phyloP scores from a whole-genome alignment of 768 basidiomycete genomes.

The Gelatoporia subvermispora region DNA sequence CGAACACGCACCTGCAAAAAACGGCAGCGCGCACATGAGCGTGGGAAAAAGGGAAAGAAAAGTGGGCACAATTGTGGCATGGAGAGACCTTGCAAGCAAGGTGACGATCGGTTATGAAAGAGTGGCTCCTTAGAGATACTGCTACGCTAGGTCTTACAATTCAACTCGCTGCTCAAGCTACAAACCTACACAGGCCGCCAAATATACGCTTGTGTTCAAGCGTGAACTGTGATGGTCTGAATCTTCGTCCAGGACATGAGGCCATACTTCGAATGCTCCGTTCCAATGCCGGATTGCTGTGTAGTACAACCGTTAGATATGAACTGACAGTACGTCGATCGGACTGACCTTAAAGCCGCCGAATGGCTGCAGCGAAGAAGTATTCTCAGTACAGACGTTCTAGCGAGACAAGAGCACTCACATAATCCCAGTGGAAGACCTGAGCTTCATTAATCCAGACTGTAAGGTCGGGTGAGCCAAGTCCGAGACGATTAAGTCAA shows the following conservation, averaged over 20 bases:
- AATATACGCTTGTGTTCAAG: no score
- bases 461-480: neutral
- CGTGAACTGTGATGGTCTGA: neutral
- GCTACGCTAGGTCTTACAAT: no score
- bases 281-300: constrained; percentile 3
- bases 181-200: no score
- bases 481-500: neutral
- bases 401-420: neutral
- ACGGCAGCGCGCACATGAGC: no score
- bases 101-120: no score
- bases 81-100: no score
- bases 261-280: constrained; percentile 2
- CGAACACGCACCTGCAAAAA: no score
- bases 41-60: no score
- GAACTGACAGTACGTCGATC: neutral
- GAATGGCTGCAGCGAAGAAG: neutral
- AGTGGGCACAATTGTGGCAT: no score
- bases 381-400: neutral
- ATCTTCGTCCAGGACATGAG: constrained; percentile 1
- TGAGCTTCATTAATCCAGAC: constrained; percentile 9
- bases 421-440: neutral
- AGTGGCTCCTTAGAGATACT: no score
- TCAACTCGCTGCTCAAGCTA: no score
- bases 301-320: neutral
- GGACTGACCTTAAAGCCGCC: constrained; percentile 1